Percentiles rank a stretch among this genome's conserved stretches.
These are phyloP conservation scores for Trichoderma breve DNA, from an alignment of 2,329 filamentous ascomycete species.

Conservation along the genomic window DNA sequence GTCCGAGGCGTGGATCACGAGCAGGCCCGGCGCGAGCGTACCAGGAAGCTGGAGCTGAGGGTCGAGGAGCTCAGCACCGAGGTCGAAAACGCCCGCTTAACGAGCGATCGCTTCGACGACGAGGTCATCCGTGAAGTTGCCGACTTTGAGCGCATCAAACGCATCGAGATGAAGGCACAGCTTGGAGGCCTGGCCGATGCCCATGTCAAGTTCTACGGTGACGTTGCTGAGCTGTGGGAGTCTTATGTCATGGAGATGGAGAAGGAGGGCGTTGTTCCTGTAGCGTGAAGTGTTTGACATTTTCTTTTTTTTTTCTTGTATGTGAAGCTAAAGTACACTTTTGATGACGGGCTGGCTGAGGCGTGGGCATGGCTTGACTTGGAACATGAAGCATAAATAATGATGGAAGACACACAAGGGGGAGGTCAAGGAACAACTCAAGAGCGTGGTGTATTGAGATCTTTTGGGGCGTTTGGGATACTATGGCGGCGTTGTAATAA, in stretches of 20 bases:
- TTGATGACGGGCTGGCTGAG: neutral
- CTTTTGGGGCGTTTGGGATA: constrained; percentile 6
- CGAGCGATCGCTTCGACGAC: constrained; percentile 90
- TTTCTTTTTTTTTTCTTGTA: neutral
- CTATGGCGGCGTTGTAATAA: constrained; percentile 14
- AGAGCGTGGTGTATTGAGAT: neutral
- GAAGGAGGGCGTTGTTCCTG: constrained; percentile 48
- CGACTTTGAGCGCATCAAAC: constrained; percentile 96
- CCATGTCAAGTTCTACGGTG: constrained; percentile 82
- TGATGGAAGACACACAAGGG: neutral
- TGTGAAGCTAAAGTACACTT: neutral
- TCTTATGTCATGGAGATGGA: constrained; percentile 87
- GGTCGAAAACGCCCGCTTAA: constrained; percentile 82
- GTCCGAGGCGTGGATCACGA: constrained; percentile 96
- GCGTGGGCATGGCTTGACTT: neutral
- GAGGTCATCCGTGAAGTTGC: constrained; percentile 90
- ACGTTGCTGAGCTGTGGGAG: constrained; percentile 82
- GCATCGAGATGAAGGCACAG: constrained; percentile 84
- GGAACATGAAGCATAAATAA: neutral
- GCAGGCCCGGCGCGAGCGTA: constrained; percentile 78
- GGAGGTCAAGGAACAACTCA: neutral
- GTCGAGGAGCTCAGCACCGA: constrained; percentile 89
- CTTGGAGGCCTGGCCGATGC: constrained; percentile 79
- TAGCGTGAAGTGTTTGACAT: constrained; percentile 12
- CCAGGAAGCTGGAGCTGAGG: constrained; percentile 85